Evolutionary conservation across 2,329 filamentous ascomycete species (phyloP), one percentile per base, ranked within the genome.

Genomic region (Xylaria sp.): DNA sequence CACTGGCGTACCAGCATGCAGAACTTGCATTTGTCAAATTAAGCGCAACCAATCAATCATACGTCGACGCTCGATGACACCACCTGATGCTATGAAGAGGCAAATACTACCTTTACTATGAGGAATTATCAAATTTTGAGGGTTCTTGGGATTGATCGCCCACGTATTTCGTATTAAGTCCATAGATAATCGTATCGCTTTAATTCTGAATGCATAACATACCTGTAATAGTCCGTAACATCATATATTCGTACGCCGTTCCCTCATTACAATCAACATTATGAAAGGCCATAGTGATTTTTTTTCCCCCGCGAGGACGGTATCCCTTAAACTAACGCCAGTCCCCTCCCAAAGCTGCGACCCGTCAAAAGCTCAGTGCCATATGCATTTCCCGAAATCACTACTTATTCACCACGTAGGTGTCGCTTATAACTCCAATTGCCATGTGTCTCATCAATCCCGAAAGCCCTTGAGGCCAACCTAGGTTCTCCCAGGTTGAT

Each of bases 401-500:
- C 50, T 8, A 54, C 53, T 60, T 44, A 13, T 42, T 44, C 53
- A 42, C 40, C 60, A 64, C 40, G 50, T 18, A 64, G 10, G 48
- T 60, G 21, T 62, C 32, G 35, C 42, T 18, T 18, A 50, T 70
- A 69, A 66, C 68, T 65, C 70, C 71, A 44, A 70, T 72, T 65
- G 66, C 70, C 54, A 73, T 73, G 71, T 60, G 71, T 44, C 71
- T 72, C 57, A 65, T 74, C 63, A 69, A 70, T 64, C 63, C 50
- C 68, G 62, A 65, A 68, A 69, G 57, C 64, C 58, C 61, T 68
- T 60, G 60, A 72, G 68, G 32, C 55, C 54, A 55, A 27, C 47
- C 57, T 66, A 68, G 44, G 64, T 58, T 72, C 68, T 73, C 55
- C 75, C 75, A 18, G 76, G 77, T 60, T 76, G 76, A 55, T 70